Conservation (phyloP, 257 asterid species). For the Parsonsia alboflavescens region DNA sequence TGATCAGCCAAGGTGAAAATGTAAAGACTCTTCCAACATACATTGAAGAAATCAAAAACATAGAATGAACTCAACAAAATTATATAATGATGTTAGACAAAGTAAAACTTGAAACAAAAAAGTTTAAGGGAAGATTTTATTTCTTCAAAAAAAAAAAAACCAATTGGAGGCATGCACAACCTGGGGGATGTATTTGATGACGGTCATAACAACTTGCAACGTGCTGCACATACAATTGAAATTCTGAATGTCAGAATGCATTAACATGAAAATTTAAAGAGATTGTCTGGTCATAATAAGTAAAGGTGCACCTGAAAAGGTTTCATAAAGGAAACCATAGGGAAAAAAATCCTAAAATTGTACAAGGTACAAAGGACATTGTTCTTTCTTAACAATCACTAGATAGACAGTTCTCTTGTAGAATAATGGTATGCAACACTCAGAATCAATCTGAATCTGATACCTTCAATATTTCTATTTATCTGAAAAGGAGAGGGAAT, state of each 20-base stretch:
- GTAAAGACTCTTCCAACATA: background rate
- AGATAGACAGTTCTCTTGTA: too few relatives aligned
- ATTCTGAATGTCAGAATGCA: slow-evolving; percentile 1
- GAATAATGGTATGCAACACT: background rate
- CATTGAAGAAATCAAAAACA: background rate
- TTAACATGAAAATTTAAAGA: background rate
- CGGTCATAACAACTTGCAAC: slow-evolving; percentile 81
- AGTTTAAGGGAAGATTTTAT: background rate
- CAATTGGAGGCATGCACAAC: slow-evolving; percentile 25
- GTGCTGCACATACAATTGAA: slow-evolving; percentile 41
- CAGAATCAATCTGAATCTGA: background rate
- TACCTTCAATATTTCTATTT: background rate
- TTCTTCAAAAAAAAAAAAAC: background rate
- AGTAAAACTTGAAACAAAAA: background rate
- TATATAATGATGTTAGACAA: background rate
- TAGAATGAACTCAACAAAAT: background rate
- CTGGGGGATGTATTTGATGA: slow-evolving; percentile 95
- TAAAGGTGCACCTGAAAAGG: background rate
- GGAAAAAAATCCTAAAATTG: background rate
- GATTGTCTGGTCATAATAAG: background rate
- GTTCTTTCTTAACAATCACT: too few relatives aligned
- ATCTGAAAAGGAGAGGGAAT: background rate
- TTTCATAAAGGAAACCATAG: background rate
- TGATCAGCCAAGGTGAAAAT: background rate
- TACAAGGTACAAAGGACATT: background rate